Conservation (phyloP, 768 basidiomycete species). For the Mycena vitilis region DNA sequence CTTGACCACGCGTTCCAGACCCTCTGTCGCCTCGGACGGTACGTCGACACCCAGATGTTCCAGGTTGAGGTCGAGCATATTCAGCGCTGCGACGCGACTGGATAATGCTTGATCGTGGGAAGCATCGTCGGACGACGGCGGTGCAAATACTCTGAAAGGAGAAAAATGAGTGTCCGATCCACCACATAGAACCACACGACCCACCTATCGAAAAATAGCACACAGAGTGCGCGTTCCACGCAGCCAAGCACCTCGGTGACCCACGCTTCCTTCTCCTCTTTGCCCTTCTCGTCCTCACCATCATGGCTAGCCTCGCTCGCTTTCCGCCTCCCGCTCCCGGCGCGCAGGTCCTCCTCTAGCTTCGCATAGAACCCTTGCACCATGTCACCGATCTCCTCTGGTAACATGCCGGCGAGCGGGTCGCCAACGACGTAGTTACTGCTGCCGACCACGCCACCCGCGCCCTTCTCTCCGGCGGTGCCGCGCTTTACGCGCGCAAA, state of each 20-base stretch:
- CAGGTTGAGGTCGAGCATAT: slow-evolving; percentile 88
- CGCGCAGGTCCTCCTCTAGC: slow-evolving; percentile 73
- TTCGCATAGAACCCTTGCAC: slow-evolving; percentile 79
- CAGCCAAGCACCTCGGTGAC: slow-evolving; percentile 74
- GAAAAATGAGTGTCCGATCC: slow-evolving; percentile 2
- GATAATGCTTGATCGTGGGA: slow-evolving; percentile 93
- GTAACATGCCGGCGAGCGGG: slow-evolving; percentile 52
- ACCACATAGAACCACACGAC: slow-evolving; percentile 35
- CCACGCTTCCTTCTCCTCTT: slow-evolving; percentile 54
- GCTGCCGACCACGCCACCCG: slow-evolving; percentile 48
- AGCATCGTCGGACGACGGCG: slow-evolving; percentile 72
- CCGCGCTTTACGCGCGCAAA: slow-evolving; percentile 47
- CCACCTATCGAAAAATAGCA: slow-evolving; percentile 87
- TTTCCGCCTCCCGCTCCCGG: slow-evolving; percentile 23
- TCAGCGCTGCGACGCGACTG: slow-evolving; percentile 89
- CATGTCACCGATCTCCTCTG: slow-evolving; percentile 63
- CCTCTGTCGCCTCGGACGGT: slow-evolving; percentile 58
- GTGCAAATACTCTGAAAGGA: slow-evolving; percentile 76
- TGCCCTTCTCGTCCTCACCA: slow-evolving; percentile 43
- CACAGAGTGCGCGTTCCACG: slow-evolving; percentile 79
- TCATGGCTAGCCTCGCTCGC: slow-evolving; percentile 44
- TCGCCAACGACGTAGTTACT: slow-evolving; percentile 50
- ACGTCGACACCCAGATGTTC: slow-evolving; percentile 92
- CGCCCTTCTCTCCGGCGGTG: slow-evolving; percentile 41
- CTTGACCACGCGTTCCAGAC: slow-evolving; percentile 72